phyloP scores from a whole-genome alignment of 257 asterid genomes.

The Pogostemon cablin region DNA sequence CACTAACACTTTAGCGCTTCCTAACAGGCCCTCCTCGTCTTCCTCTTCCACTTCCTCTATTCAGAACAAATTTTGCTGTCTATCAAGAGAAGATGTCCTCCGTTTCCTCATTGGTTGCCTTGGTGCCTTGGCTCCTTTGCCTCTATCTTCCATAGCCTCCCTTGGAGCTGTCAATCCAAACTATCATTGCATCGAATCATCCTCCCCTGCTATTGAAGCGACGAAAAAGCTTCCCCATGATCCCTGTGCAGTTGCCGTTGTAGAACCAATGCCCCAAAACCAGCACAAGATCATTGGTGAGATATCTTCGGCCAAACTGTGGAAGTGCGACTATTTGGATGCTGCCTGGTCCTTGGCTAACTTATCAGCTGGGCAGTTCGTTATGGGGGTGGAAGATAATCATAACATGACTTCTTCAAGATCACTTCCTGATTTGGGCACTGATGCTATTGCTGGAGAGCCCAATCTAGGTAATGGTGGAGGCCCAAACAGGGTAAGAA shows the following conservation, averaged over 20 bases:
- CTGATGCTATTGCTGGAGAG: constrained; percentile 36
- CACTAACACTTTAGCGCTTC: constrained; percentile 36
- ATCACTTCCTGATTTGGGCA: constrained; percentile 46
- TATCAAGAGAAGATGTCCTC: constrained; percentile 88
- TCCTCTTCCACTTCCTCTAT: constrained; percentile 60
- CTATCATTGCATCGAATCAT: constrained; percentile 64
- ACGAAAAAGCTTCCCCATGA: constrained; percentile 58
- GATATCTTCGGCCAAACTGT: constrained; percentile 78
- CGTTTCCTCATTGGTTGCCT: constrained; percentile 96
- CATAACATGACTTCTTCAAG: constrained; percentile 42
- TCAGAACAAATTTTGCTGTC: constrained; percentile 78
- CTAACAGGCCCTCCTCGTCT: constrained; percentile 61
- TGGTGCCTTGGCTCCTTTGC: constrained; percentile 95
- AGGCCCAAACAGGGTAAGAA: constrained; percentile 41
- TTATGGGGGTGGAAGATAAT: constrained; percentile 84
- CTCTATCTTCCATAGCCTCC: constrained; percentile 82
- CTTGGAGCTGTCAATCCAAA: constrained; percentile 70
- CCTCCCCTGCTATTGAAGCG: constrained; percentile 72
- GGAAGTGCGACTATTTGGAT: constrained; percentile 87
- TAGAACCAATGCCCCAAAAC: constrained; percentile 64
- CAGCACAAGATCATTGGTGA: constrained; percentile 75
- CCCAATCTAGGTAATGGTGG: constrained; percentile 40
- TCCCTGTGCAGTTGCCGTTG: constrained; percentile 87
- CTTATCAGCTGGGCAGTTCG: constrained; percentile 84
- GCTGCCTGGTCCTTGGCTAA: constrained; percentile 96